phyloP scores from a whole-genome alignment of 2,329 filamentous ascomycete species.

The Colletotrichum navitas region DNA sequence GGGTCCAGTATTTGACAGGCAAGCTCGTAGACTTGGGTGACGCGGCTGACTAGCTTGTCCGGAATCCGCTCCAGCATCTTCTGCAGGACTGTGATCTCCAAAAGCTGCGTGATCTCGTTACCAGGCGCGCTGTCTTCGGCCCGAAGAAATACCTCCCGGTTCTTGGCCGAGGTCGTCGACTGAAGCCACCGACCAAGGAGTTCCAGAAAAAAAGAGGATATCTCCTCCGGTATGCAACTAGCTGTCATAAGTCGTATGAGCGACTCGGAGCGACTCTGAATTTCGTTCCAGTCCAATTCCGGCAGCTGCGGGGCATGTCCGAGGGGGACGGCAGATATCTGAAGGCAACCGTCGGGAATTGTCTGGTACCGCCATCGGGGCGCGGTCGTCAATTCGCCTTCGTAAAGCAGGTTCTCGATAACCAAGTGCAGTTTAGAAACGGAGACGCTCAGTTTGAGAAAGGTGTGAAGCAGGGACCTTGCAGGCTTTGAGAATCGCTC shows the following conservation, averaged over 20 bases:
- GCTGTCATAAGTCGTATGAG: slow-evolving; percentile 64
- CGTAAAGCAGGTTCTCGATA: slow-evolving; percentile 67
- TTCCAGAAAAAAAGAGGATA: slow-evolving; percentile 71
- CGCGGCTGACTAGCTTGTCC: slow-evolving; percentile 73
- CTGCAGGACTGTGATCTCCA: slow-evolving; percentile 73
- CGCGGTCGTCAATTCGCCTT: slow-evolving; percentile 56
- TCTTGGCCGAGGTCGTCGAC: slow-evolving; percentile 45
- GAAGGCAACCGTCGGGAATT: slow-evolving; percentile 61
- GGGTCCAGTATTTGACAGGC: slow-evolving; percentile 70
- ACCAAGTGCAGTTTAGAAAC: slow-evolving; percentile 62
- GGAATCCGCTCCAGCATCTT: slow-evolving; percentile 73
- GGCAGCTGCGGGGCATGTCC: slow-evolving; percentile 29
- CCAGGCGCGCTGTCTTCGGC: slow-evolving; percentile 48
- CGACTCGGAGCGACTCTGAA: slow-evolving; percentile 62
- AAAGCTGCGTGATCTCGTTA: slow-evolving; percentile 62
- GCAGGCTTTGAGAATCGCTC: slow-evolving; percentile 60
- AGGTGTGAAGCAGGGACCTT: slow-evolving; percentile 65
- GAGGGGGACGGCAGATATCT: slow-evolving; percentile 56
- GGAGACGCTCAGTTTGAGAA: slow-evolving; percentile 68
- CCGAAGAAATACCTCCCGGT: slow-evolving; percentile 47
- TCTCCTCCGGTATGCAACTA: slow-evolving; percentile 66
- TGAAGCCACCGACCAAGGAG: slow-evolving; percentile 71
- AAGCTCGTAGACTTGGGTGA: slow-evolving; percentile 74
- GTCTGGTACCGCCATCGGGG: slow-evolving; percentile 66
- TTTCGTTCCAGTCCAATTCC: slow-evolving; percentile 56